Base-by-base conservation (phyloP, 345 rosid species). In the Gossypium rotundifolium region DNA sequence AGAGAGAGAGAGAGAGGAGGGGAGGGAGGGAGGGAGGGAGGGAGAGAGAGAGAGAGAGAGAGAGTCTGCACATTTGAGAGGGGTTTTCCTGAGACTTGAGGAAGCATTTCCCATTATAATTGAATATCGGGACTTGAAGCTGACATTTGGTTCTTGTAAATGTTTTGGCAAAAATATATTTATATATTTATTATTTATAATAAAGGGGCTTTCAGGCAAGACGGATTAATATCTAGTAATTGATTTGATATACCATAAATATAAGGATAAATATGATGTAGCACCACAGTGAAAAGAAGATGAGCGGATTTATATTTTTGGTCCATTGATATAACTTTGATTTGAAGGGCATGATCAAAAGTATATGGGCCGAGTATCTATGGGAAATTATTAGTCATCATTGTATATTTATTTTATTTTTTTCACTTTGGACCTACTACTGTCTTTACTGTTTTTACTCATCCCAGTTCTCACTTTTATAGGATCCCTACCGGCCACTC, bases 351-450 rank as follows among this genome's bases (percentile, higher is more conserved):
- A 79, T 81, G 71, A 85, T 83, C 74, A 76, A 78, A 76, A 78
- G 20, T 0, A 13, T 66, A 85, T 80, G 83, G 81, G 83, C 65
- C 58, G 81, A 84, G 87, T 81, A 83, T 83, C 86, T 76, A 74
- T 14, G 76, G 54, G 87, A 84, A 83, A 88, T 88, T 83, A 88
- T 85, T 83, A 83, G 82, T 74, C 81, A 85, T 85, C 83, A 87
- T 83, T 73, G 83, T 59, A 66, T 85, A 40, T 59, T 67, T 70
- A 80, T 82, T 77, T 78, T 77, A 7, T 4, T 33, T 84, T 46
- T 46, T 79, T 25, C 81, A 70, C 84, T 81, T 84, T 79, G 79
- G 78, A 74, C 81, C 76, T 73, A 64, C 71, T 17, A 0, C 49
- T 62, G 40, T 33, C 33, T n/a, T 70, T 46, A 46, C 38, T 1